Evolutionary conservation across 768 basidiomycete genomes (phyloP), one percentile per base, ranked within the genome.

Genomic region (Auriscalpium microsporum): DNA sequence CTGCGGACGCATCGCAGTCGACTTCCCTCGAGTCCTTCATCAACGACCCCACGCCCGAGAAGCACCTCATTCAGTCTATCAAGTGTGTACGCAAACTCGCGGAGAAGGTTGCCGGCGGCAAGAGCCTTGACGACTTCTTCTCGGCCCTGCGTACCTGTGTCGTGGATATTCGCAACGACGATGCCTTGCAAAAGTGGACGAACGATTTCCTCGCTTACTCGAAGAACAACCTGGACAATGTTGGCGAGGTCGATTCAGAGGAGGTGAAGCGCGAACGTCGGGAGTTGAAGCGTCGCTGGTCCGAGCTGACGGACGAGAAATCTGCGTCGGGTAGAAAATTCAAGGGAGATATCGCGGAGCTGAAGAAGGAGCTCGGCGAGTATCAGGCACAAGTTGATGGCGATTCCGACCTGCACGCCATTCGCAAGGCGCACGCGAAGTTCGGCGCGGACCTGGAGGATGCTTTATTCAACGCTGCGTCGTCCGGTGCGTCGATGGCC

Each of bases 1-100:
- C 78, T 0, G 69, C 77, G 2, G 73, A 71, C 50, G 67, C 75
- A 44, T 73, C 77, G 54, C 64, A 73, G 44, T 60, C 67, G 1
- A 69, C 74, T 23, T 77, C 79, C 0, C 71, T 88, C 37, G 73
- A 77, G 13, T 73, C 73, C 2, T 78, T 87, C 63, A 73, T 87
- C 53, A 65, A 78, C 9, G 86, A 89, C 50, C 77, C 82, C 16
- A 81, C 84, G 0, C 73, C 78, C 4, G 84, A 82, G 50, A 77
- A 86, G 63, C 82, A 86, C 58, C 65, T 86, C 28, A 70, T 77
- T 47, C 73, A 75, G 40, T 82, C 81, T 3, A 67, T 88, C 28
- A 58, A 67, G 11, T 66, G 66, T 36, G 56, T 78, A 0, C 69
- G 69, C 37, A 61, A 59, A 5, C 67, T 77, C n/a, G 63, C 79